Conservation (phyloP, 2,329 filamentous ascomycete species). For the Teratosphaeria epicoccoides region DNA sequence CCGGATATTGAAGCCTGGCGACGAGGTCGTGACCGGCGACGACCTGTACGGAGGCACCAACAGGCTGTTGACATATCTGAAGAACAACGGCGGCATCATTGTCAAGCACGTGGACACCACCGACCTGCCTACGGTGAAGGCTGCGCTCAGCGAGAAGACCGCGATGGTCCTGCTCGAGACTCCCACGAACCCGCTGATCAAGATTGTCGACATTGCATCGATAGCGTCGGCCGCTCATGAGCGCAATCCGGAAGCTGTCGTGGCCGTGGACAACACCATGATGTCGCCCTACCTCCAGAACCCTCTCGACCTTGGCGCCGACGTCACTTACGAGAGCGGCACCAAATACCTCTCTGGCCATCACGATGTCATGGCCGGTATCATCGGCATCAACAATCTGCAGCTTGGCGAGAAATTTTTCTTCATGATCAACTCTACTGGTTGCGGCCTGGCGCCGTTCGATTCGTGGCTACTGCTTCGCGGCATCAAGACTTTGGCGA, state of each 20-base stretch:
- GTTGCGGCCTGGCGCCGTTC: slow-evolving; percentile 87
- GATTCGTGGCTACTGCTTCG: slow-evolving; percentile 93
- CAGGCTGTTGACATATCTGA: slow-evolving; percentile 82
- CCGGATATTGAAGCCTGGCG: slow-evolving; percentile 76
- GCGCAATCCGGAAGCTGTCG: slow-evolving; percentile 65
- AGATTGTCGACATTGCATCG: slow-evolving; percentile 81
- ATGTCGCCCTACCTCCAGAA: slow-evolving; percentile 89
- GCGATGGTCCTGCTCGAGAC: slow-evolving; percentile 94
- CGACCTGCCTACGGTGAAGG: slow-evolving; percentile 56
- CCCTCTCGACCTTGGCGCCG: slow-evolving; percentile 85
- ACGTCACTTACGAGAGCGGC: slow-evolving; percentile 94
- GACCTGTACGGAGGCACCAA: slow-evolving; percentile 95
- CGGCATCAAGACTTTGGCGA: slow-evolving; percentile 90
- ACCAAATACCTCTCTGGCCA: slow-evolving; percentile 97
- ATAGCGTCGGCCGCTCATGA: slow-evolving; percentile 70
- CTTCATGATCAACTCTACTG: slow-evolving; percentile 94
- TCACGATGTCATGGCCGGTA: slow-evolving; percentile 97
- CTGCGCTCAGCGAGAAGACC: slow-evolving; percentile 66
- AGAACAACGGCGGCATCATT: slow-evolving; percentile 77
- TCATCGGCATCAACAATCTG: slow-evolving; percentile 80
- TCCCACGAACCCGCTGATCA: slow-evolving; percentile 95
- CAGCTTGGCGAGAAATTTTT: slow-evolving; percentile 78
- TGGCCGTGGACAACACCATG: slow-evolving; percentile 98
- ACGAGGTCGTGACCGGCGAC: slow-evolving; percentile 94
- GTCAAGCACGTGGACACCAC: slow-evolving; percentile 98